Evolutionary conservation across 2,329 filamentous ascomycete genomes (phyloP).

Genomic region (Exophiala xenobiotica): DNA sequence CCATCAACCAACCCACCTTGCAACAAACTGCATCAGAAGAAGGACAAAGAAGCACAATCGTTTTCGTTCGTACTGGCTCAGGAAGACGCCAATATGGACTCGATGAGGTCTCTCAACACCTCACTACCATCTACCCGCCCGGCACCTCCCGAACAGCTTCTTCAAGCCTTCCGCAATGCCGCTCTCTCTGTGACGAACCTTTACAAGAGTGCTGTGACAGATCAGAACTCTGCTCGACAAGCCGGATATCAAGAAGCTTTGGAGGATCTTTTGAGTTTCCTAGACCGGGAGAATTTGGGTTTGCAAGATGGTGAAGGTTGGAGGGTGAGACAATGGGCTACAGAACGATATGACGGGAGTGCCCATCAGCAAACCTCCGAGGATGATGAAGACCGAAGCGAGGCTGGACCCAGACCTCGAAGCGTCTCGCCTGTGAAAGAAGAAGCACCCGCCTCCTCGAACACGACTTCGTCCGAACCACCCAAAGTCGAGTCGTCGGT

Average conservation of each 20-base stretch:
- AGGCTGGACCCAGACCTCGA: conserved; percentile 34
- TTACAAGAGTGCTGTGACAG: conserved; percentile 84
- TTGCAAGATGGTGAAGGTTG: conserved; percentile 75
- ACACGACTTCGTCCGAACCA: conserved; percentile 8
- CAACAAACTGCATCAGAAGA: too few species aligned
- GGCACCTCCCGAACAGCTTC: conserved; percentile 57
- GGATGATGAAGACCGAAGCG: conserved; percentile 45
- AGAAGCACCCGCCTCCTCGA: conserved; percentile 38
- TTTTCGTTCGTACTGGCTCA: too few species aligned
- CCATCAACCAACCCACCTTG: background rate
- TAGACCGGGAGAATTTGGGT: conserved; percentile 79
- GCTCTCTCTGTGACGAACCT: conserved; percentile 93
- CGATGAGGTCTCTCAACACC: conserved; percentile 63
- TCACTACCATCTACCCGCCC: conserved; percentile 52
- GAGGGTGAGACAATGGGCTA: conserved; percentile 62
- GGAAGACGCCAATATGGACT: conserved; percentile 56
- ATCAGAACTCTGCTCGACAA: conserved; percentile 70
- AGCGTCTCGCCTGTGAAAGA: conserved; percentile 19
- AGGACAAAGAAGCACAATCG: too few species aligned
- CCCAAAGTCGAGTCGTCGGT: conserved; percentile 15
- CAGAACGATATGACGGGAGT: conserved; percentile 46
- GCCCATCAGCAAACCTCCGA: conserved; percentile 35
- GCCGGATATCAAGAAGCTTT: conserved; percentile 93
- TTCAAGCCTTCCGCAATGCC: conserved; percentile 87
- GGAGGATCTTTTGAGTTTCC: conserved; percentile 80